Conservation (phyloP, 2,329 filamentous ascomycete species). For the Dactylonectria estremocensis region DNA sequence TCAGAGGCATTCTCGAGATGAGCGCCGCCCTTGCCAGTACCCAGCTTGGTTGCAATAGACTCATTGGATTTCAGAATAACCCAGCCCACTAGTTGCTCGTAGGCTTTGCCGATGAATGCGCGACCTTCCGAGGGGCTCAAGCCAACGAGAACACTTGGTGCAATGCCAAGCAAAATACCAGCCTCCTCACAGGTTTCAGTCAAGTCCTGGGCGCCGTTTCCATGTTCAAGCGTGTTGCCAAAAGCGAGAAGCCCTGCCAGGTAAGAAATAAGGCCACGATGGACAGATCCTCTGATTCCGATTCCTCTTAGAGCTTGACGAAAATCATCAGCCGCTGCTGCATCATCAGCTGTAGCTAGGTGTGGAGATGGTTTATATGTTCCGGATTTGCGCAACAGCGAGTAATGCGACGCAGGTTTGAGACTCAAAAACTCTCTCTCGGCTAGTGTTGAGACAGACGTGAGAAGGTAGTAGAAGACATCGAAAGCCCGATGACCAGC, state of each 20-base stretch:
- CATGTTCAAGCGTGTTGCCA: conserved; percentile 89
- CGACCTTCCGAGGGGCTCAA: conserved; percentile 90
- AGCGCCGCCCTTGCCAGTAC: conserved; percentile 74
- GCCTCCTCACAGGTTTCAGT: conserved; percentile 93
- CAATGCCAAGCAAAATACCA: conserved; percentile 85
- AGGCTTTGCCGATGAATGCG: conserved; percentile 86
- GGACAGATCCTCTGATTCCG: conserved; percentile 89
- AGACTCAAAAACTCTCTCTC: conserved; percentile 92
- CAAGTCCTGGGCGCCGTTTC: conserved; percentile 86
- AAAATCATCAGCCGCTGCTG: conserved; percentile 94
- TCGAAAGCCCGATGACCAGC: conserved; percentile 93
- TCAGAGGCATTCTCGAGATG: conserved; percentile 77
- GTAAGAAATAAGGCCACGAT: conserved; percentile 87
- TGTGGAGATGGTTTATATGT: conserved; percentile 91
- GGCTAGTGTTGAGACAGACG: conserved; percentile 88
- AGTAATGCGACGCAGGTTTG: conserved; percentile 82
- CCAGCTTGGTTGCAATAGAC: conserved; percentile 84
- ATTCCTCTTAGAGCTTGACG: conserved; percentile 88
- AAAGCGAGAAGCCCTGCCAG: conserved; percentile 93
- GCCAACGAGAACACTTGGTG: conserved; percentile 84
- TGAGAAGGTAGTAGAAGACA: conserved; percentile 97
- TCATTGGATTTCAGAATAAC: conserved; percentile 91
- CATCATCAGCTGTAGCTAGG: conserved; percentile 92
- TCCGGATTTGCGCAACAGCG: conserved; percentile 84
- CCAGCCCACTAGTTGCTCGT: conserved; percentile 96